A percentile compares a stretch with the other conserved stretches of the same genome.
These are phyloP conservation scores for Escallonia herrerae DNA, from an alignment of 129 eudicot species.

Conservation along the genomic window DNA sequence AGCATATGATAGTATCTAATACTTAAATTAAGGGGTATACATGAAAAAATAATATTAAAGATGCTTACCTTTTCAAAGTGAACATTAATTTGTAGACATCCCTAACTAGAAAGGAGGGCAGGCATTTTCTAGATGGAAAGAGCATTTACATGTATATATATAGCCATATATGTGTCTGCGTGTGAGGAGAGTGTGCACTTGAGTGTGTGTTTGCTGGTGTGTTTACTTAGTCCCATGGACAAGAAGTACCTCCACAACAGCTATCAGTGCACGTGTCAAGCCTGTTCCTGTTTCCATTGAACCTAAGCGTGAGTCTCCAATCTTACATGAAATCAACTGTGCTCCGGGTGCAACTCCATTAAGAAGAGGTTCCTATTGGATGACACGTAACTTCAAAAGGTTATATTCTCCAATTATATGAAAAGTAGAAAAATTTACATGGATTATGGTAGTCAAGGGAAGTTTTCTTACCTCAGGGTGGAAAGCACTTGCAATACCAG, in stretches of 20 bases:
- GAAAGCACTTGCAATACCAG: conserved; percentile 92
- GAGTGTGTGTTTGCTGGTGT: too few relatives aligned
- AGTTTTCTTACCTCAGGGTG: conserved; percentile 58
- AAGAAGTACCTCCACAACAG: conserved; percentile 82
- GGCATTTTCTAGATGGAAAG: too few relatives aligned
- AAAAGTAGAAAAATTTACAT: background rate
- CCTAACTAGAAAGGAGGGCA: too few relatives aligned
- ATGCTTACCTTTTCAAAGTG: too few relatives aligned
- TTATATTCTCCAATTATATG: background rate
- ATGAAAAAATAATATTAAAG: too few relatives aligned
- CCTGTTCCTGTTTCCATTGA: conserved; percentile 99
- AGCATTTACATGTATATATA: too few relatives aligned
- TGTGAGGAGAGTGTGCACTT: too few relatives aligned
- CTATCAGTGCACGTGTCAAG: conserved; percentile 80
- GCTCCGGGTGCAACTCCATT: conserved; percentile 99
- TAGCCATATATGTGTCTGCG: too few relatives aligned
- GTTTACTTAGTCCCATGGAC: background rate
- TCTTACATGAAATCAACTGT: conserved; percentile 88
- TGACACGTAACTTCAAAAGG: conserved; percentile 2
- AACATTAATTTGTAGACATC: too few relatives aligned
- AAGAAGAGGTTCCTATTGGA: conserved; percentile 71
- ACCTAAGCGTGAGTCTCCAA: conserved; percentile 94
- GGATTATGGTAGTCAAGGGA: conserved; percentile 3
- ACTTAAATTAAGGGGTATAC: too few relatives aligned
- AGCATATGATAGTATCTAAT: too few relatives aligned